A percentile compares a stretch with the other conserved stretches of the same genome.
Evolutionary conservation across 805 yeast species (phyloP).

Genomic region (Yamadazyma philogaea): DNA sequence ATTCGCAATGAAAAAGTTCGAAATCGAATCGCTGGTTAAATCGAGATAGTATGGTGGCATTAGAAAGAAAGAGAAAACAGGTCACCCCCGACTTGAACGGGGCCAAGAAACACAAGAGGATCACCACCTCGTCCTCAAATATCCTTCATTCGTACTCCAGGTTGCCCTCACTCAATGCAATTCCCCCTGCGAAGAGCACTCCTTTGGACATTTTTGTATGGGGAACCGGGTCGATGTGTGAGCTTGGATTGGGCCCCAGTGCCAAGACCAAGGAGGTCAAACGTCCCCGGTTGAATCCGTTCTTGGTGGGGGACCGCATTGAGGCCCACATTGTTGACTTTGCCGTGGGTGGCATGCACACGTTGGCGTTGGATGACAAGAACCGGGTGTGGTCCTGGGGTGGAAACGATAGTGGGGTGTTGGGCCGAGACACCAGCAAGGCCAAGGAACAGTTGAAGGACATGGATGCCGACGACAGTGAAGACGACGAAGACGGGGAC

Average conservation of each 20-base stretch:
- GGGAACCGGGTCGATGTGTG: constrained; percentile 98
- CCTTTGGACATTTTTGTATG: constrained; percentile 81
- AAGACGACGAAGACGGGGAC: constrained; percentile 73
- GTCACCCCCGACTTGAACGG: constrained; percentile 17
- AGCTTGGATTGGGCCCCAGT: constrained; percentile 94
- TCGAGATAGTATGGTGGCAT: constrained; percentile 38
- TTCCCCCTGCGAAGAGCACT: constrained; percentile 36
- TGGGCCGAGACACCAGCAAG: constrained; percentile 79
- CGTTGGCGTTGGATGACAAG: constrained; percentile 71
- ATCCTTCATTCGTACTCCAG: constrained; percentile 48
- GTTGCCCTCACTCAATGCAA: constrained; percentile 44
- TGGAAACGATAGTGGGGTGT: constrained; percentile 84
- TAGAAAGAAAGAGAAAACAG: constrained; percentile 33
- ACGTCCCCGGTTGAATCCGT: constrained; percentile 90
- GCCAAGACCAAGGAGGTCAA: constrained; percentile 90
- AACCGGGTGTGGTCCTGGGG: constrained; percentile 99
- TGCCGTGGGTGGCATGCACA: constrained; percentile 96
- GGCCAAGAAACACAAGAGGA: constrained; percentile 24
- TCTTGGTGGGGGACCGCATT: constrained; percentile 49
- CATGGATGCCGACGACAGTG: constrained; percentile 51
- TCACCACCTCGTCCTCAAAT: constrained; percentile 34
- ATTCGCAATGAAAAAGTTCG: constrained; percentile 2
- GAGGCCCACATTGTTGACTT: constrained; percentile 66
- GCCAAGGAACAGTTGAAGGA: constrained; percentile 63
- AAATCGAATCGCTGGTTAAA: not conserved